Evolutionary conservation across 495 filamentous ascomycete species (phyloP), one percentile per base, ranked within the genome.

Genomic region (Trichoderma gamsii): DNA sequence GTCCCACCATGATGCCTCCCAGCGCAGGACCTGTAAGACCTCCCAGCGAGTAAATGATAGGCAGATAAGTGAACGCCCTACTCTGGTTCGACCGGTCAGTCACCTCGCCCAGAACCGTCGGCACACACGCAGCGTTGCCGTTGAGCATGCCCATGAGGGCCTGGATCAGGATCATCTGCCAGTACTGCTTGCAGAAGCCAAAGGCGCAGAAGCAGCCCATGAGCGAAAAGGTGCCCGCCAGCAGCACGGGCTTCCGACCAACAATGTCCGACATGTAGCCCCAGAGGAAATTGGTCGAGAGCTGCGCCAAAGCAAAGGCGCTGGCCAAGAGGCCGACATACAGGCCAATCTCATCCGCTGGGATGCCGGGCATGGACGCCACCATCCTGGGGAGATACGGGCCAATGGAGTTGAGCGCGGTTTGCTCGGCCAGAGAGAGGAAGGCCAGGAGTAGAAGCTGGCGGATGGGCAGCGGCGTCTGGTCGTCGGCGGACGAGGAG

Each of bases 341-440:
- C 43, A 98, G 74, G 7, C 95, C 95, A 27, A 92, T 90, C 68
- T 91, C 79, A 0, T 79, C 82, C 29, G 81, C 72, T 27, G 89
- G 81, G 38, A 97, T 89, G 69, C 92, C 90, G 4, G 91, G 90
- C 71, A 99, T 98, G 8, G 85, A 87, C 12, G 88, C 86, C 2
- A 90, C 87, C 94, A 98, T 98, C 68, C 92, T 86, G 0, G 95
- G 95, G 0, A 99, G 86, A 77, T 99, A 99, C 0, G 95, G 95
- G n/a, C 89, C 90, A 69, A 99, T 96, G 16, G 90, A 95, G 73
- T 99, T 98, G 72, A 99, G 85, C 1, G 95, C 95, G 0, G 96
- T 97, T 79, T 99, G 95, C 72, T 99, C 95, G 41, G 91, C 89
- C 23, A 99, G 82, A 4, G 93, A 92, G 63, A 99, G 90, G 70